phyloP scores from a whole-genome alignment of 805 yeast genomes.

The Ogataea chonburiensis region DNA sequence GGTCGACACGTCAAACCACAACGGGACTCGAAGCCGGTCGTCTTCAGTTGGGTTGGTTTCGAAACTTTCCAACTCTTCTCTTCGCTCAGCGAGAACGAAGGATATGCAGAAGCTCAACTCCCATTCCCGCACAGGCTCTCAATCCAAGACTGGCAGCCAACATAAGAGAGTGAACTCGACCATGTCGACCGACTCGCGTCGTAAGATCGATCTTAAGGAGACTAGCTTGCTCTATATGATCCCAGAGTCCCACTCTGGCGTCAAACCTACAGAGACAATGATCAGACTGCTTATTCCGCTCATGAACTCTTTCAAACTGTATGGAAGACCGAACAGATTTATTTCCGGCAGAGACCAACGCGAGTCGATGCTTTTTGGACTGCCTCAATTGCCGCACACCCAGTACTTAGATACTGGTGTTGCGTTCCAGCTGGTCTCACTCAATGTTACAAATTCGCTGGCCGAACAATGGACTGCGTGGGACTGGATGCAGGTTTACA shows the following conservation, averaged over 20 bases:
- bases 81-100: constrained; percentile 19
- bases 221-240: constrained; percentile 40
- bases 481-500: constrained; percentile 39
- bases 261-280: constrained; percentile 69
- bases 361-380: constrained; percentile 61
- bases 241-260: constrained; percentile 74
- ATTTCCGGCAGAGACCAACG: constrained; percentile 55
- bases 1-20: constrained; percentile 17
- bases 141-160: constrained; percentile 1
- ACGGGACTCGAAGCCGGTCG: constrained; percentile 28
- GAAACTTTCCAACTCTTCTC: constrained; percentile 31
- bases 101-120: constrained; percentile 16
- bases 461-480: constrained; percentile 32
- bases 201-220: constrained; percentile 23
- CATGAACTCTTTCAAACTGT: constrained; percentile 65
- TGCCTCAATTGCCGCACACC: constrained; percentile 71
- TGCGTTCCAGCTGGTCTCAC: constrained; percentile 31
- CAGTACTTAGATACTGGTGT: constrained; percentile 46
- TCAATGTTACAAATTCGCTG: constrained; percentile 34
- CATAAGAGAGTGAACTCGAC: constrained; percentile 29
- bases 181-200: constrained; percentile 28
- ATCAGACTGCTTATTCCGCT: constrained; percentile 67
- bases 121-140: constrained; percentile 21
- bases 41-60: constrained; percentile 27
- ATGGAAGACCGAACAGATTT: constrained; percentile 70